A percentile compares a stretch with the other conserved stretches of the same genome.
These are phyloP conservation scores for Glutinoglossum americanum DNA, from an alignment of 495 filamentous ascomycete genomes.

Conservation along the genomic window DNA sequence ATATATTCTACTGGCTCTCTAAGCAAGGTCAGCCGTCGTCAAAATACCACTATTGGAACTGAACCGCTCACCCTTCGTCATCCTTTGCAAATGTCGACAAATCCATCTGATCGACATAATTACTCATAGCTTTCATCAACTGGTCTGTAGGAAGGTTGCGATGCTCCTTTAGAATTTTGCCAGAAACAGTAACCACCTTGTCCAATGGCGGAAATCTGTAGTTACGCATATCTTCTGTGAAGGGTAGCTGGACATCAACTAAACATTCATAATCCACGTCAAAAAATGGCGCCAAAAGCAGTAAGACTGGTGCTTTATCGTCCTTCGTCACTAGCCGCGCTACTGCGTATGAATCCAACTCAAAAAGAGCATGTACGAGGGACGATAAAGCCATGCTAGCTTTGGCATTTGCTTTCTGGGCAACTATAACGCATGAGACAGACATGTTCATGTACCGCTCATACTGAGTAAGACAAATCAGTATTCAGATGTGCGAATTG, in stretches of 20 bases:
- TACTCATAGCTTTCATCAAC: slow-evolving; percentile 58
- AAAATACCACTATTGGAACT: neutral
- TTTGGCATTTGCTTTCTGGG: slow-evolving; percentile 49
- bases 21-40: neutral
- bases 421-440: slow-evolving; percentile 48
- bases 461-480: slow-evolving; percentile 30
- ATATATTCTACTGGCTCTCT: slow-evolving; percentile 54
- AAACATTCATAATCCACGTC: slow-evolving; percentile 73
- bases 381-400: slow-evolving; percentile 70
- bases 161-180: slow-evolving; percentile 64
- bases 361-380: slow-evolving; percentile 69
- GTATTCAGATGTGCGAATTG: slow-evolving; percentile 7
- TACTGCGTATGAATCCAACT: slow-evolving; percentile 70
- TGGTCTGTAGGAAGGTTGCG: slow-evolving; percentile 64
- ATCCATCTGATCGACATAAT: slow-evolving; percentile 90
- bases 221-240: slow-evolving; percentile 70
- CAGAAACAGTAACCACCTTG: slow-evolving; percentile 70
- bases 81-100: slow-evolving; percentile 38
- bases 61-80: slow-evolving; percentile 45
- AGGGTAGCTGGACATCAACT: slow-evolving; percentile 82
- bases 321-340: slow-evolving; percentile 72
- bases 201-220: slow-evolving; percentile 86
- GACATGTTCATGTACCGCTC: slow-evolving; percentile 73
- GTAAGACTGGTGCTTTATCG: slow-evolving; percentile 46
- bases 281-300: slow-evolving; percentile 67